These are phyloP conservation scores for Uronychia binucleata DNA, from an alignment of 73 alveolate genomes.

Conservation along the genomic window DNA sequence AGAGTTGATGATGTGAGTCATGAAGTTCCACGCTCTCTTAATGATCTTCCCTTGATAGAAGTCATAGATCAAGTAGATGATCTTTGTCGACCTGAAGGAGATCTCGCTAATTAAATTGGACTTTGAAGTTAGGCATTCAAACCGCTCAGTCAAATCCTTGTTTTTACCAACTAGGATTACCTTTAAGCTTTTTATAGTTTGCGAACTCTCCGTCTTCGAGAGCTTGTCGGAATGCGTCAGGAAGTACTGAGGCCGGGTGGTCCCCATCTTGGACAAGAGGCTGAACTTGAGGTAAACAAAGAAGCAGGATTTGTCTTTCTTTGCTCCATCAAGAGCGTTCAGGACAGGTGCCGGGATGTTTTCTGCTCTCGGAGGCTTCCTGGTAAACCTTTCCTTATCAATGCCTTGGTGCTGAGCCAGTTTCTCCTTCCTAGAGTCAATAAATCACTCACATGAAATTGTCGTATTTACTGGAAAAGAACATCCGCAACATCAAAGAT, in stretches of 20 bases:
- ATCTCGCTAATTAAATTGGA: not conserved
- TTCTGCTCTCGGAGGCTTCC: not conserved
- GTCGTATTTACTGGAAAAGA: not conserved
- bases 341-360: not conserved
- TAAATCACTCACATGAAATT: not conserved
- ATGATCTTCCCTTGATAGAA: not conserved
- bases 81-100: not conserved
- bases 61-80: not conserved
- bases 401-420: not conserved
- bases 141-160: not conserved
- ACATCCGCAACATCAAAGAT: not conserved
- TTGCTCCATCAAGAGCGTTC: not conserved
- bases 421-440: not conserved
- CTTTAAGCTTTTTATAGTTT: no score
- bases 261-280: not conserved
- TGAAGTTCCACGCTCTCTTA: not conserved
- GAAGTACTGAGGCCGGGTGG: conserved; percentile 5
- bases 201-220: no score
- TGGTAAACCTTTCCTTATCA: not conserved
- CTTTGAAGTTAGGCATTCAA: not conserved
- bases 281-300: not conserved
- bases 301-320: not conserved
- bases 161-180: not conserved
- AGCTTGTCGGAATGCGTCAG: not conserved
- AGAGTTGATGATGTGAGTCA: not conserved